Percentiles rank a stretch among this genome's conserved stretches.
These are phyloP conservation scores for Aethionema arabicum DNA, from an alignment of 345 rosid species.

Conservation along the genomic window DNA sequence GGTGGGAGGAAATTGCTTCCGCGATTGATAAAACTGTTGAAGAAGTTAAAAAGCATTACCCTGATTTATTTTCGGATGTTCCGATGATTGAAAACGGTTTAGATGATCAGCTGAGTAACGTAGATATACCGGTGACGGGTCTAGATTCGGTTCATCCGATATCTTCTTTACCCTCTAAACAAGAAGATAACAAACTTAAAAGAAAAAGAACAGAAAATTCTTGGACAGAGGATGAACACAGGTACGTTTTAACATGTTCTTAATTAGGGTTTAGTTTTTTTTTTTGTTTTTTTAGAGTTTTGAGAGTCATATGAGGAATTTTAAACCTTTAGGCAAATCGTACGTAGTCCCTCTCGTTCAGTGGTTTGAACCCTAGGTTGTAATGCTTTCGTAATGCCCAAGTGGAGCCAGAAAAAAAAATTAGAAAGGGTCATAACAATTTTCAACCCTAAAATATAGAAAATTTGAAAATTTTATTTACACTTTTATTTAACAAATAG, in stretches of 20 bases:
- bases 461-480: too few relatives aligned
- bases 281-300: background rate
- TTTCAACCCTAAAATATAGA: too few relatives aligned
- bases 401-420: too few relatives aligned
- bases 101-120: conserved; percentile 55
- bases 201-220: conserved; percentile 75
- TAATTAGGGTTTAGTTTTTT: conserved; percentile 20
- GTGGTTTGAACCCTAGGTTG: too few relatives aligned
- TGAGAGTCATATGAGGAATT: too few relatives aligned
- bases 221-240: conserved; percentile 42
- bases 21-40: conserved; percentile 45
- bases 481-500: too few relatives aligned
- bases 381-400: too few relatives aligned
- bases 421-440: too few relatives aligned
- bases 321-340: too few relatives aligned
- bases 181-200: conserved; percentile 50
- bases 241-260: background rate
- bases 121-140: conserved; percentile 38
- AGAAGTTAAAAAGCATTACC: conserved; percentile 61
- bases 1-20: conserved; percentile 64
- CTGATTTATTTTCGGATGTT: conserved; percentile 55
- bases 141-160: conserved; percentile 46
- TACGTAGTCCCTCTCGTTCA: too few relatives aligned
- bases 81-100: conserved; percentile 65
- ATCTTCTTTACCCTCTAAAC: conserved; percentile 35